Base-by-base conservation (phyloP, 2,329 filamentous ascomycete species). In the Tolypocladium pustulatum region DNA sequence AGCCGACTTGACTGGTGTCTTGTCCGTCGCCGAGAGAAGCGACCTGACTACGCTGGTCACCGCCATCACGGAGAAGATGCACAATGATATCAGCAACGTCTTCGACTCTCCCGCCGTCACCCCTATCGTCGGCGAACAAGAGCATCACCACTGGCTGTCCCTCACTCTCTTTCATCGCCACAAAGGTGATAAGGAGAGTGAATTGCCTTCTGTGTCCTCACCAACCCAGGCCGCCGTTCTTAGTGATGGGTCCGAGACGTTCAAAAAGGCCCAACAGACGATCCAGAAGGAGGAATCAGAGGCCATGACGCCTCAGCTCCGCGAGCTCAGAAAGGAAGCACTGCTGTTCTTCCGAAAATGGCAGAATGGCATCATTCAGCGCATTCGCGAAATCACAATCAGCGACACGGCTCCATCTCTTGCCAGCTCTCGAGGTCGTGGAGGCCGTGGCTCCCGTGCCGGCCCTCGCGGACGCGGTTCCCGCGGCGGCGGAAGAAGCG, bases 341-440 rank as follows among this genome's bases (percentile, higher is more conserved):
- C 69, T 95, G 6, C 75, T 79, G 8, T 85, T 87, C 68, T 96
- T 93, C 68, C 85, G 88, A 59, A 87, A 90, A 63, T 97, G 93
- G 93, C 83, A 90, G 65, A 79, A 84, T 7, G 77, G 78, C 15
- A 82, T 96, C 12, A 75, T 90, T 46, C 80, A 83, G 59, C 83
- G 91, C 17, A 76, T 96, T 30, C 83, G 85, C 22, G 87, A 94
- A 40, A 80, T 91, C 22, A 79, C 81, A 49, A 77, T 82, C 61
- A 78, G 75, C 57, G 78, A 81, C 59, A 64, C 65, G 61, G 60
- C 62, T 36, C 58, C 57, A 57, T 20, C 60, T 30, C 38, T 55
- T 61, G 66, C 67, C 62, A 63, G 55, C 43, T 58, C 61, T 54
- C 66, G 72, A 55, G 74, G 74, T 58, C 70, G 73, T 57, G 73